phyloP scores from a whole-genome alignment of 768 basidiomycete species.

The Tylopilus sp. region DNA sequence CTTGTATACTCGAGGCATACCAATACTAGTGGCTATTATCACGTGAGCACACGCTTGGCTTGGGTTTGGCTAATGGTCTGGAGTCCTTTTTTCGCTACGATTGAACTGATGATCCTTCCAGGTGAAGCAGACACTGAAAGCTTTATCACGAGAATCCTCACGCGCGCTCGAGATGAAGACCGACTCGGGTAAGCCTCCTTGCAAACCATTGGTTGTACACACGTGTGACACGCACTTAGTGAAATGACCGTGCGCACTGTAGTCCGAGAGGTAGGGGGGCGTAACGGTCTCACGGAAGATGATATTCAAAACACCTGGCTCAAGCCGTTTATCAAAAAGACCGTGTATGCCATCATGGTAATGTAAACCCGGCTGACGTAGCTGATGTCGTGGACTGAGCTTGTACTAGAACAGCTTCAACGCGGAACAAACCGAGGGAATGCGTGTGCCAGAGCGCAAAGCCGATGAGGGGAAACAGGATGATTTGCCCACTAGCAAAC shows the following conservation, averaged over 20 bases:
- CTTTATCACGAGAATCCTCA: conserved; percentile 20
- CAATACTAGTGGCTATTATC: too few species aligned
- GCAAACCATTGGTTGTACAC: not conserved
- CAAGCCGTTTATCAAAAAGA: conserved; percentile 44
- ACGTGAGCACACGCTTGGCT: too few species aligned
- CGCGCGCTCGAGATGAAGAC: conserved; percentile 20
- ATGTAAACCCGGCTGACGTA: not conserved
- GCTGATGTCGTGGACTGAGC: not conserved
- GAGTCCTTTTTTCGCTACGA: too few species aligned
- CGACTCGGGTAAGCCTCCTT: conserved; percentile 15
- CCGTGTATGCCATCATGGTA: conserved; percentile 16
- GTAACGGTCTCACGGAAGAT: conserved; percentile 42
- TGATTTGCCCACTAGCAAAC: not conserved
- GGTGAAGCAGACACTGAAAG: conserved; percentile 13
- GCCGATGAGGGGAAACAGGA: conserved; percentile 7
- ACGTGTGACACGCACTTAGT: conserved; percentile 8
- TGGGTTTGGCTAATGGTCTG: too few species aligned
- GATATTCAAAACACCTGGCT: conserved; percentile 41
- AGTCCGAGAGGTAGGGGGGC: conserved; percentile 46
- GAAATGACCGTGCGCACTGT: conserved; percentile 47
- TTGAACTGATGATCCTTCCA: conserved; percentile 20
- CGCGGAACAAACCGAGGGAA: conserved; percentile 4
- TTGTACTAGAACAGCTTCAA: conserved; percentile 8
- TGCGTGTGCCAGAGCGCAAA: not conserved
- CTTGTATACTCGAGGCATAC: too few species aligned